Conservation (phyloP, 2,329 filamentous ascomycete species). For the Fusarium papillatum region DNA sequence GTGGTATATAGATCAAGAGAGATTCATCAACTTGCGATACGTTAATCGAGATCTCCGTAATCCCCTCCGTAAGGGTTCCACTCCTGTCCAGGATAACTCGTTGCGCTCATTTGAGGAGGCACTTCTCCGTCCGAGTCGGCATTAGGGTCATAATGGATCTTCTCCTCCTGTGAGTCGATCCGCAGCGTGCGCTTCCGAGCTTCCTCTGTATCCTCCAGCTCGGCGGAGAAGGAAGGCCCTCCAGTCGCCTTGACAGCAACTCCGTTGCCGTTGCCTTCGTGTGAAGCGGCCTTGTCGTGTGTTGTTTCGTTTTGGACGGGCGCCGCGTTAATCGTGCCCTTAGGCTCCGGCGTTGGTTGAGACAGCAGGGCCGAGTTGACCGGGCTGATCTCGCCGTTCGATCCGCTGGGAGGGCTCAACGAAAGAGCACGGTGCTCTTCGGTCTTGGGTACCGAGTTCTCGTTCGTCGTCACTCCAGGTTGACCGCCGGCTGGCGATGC, state of each 20-base stretch:
- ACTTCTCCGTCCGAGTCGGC: slow-evolving; percentile 48
- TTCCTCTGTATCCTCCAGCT: slow-evolving; percentile 58
- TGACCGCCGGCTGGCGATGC: slow-evolving; percentile 5
- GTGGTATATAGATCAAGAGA: slow-evolving; percentile 1
- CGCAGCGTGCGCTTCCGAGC: slow-evolving; percentile 60
- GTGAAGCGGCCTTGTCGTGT: neutral
- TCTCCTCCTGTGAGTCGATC: slow-evolving; percentile 64
- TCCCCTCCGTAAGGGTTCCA: slow-evolving; percentile 70
- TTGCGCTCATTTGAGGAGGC: slow-evolving; percentile 72
- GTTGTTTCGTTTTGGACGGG: neutral
- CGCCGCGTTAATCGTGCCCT: neutral
- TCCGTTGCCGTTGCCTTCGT: slow-evolving; percentile 11
- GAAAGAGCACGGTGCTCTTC: slow-evolving; percentile 30
- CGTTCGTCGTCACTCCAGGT: neutral
- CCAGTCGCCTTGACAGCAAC: slow-evolving; percentile 5
- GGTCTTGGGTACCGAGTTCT: neutral
- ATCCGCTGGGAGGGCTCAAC: slow-evolving; percentile 31
- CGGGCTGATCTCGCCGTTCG: slow-evolving; percentile 25
- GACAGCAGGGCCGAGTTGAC: slow-evolving; percentile 21
- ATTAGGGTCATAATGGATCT: slow-evolving; percentile 60
- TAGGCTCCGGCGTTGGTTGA: slow-evolving; percentile 8
- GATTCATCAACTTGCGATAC: neutral
- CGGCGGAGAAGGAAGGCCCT: slow-evolving; percentile 44
- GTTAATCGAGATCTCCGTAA: slow-evolving; percentile 45
- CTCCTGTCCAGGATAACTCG: slow-evolving; percentile 79